Evolutionary conservation across 2,329 filamentous ascomycete species (phyloP).

Genomic region (Penicillium vulpinum): DNA sequence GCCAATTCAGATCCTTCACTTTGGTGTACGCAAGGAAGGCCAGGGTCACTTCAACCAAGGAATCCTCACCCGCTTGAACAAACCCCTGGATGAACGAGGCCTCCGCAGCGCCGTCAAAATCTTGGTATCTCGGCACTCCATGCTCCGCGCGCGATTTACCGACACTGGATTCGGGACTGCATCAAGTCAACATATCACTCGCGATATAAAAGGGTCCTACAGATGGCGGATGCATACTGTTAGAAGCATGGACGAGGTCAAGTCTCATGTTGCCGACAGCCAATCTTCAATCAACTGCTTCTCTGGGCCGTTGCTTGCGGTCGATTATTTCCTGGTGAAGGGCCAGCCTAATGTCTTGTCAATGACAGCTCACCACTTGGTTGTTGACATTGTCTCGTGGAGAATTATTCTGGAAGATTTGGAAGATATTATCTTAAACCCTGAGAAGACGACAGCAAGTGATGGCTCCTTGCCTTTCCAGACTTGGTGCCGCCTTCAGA

Average conservation of each 20-base stretch:
- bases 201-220: conserved; percentile 32
- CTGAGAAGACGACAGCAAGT: conserved; percentile 20
- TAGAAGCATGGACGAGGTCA: conserved; percentile 20
- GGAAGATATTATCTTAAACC: conserved; percentile 38
- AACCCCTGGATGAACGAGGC: conserved; percentile 22
- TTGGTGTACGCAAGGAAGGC: conserved; percentile 33
- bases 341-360: conserved; percentile 33
- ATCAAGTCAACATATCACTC: conserved; percentile 33
- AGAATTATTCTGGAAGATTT: conserved; percentile 42
- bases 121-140: conserved; percentile 38
- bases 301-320: conserved; percentile 42
- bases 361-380: conserved; percentile 40
- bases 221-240: conserved; percentile 26
- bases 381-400: conserved; percentile 45
- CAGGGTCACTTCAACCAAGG: conserved; percentile 44
- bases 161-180: conserved; percentile 16
- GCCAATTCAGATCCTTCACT: conserved; percentile 43
- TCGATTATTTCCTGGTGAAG: conserved; percentile 44
- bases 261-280: conserved; percentile 29
- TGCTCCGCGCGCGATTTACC: conserved; percentile 39
- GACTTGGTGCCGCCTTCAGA: conserved; percentile 39
- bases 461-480: conserved; percentile 38
- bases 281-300: conserved; percentile 38
- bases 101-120: conserved; percentile 33
- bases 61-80: conserved; percentile 35